Percentiles rank a stretch among this genome's conserved stretches.
phyloP scores from a whole-genome alignment of 75 land plant genomes.

The Gnetum montanum region DNA sequence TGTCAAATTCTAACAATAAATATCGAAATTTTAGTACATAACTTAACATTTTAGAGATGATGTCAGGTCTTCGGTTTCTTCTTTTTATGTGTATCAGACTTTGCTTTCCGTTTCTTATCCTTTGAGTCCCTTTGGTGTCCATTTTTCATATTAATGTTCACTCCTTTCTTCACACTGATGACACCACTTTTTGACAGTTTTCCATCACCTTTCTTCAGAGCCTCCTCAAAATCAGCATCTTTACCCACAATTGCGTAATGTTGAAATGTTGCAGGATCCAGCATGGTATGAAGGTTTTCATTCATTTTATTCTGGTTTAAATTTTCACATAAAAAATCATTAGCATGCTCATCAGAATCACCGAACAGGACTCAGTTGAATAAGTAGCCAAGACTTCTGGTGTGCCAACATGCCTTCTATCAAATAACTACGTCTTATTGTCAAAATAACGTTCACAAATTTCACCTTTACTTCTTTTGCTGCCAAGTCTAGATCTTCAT shows the following conservation, averaged over 20 bases:
- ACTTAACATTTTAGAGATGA: no score
- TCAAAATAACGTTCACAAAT: neutral
- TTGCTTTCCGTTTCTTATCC: no score
- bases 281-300: slow-evolving; percentile 31
- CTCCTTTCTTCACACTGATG: slow-evolving; percentile 54
- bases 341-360: neutral
- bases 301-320: slow-evolving; percentile 52
- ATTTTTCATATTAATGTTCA: no score
- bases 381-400: neutral
- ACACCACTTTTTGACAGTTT: slow-evolving; percentile 59
- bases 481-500: slow-evolving; percentile 75
- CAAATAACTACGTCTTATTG: no score
- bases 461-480: slow-evolving; percentile 73
- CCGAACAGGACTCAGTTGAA: no score
- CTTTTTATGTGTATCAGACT: no score
- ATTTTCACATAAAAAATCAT: neutral
- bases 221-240: slow-evolving; percentile 74
- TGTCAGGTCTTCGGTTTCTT: no score
- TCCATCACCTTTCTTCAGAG: slow-evolving; percentile 41
- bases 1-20: no score
- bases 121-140: no score
- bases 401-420: no score
- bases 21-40: no score
- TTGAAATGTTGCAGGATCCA: slow-evolving; percentile 58
- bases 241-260: slow-evolving; percentile 67